Percentiles rank a stretch among this genome's conserved stretches.
phyloP scores from a whole-genome alignment of 2,329 filamentous ascomycete genomes.

The Fusarium subtropicale region DNA sequence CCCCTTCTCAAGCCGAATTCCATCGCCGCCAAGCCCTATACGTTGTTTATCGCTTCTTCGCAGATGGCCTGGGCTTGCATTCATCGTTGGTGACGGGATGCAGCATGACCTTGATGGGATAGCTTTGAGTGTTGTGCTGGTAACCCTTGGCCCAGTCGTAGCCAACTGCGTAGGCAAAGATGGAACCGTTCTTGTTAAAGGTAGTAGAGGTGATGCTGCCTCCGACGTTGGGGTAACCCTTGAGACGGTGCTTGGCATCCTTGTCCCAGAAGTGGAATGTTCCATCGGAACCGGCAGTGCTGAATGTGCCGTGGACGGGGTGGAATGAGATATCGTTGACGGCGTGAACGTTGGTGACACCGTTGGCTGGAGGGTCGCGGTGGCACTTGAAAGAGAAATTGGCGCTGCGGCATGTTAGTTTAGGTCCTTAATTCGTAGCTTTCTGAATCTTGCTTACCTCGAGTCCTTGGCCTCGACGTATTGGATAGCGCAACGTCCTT shows the following conservation, averaged over 20 bases:
- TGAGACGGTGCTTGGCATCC: conserved; percentile 87
- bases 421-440: not conserved
- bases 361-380: conserved; percentile 80
- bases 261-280: conserved; percentile 99
- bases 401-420: conserved; percentile 62
- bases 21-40: conserved; percentile 3
- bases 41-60: conserved; percentile 66
- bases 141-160: conserved; percentile 99
- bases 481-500: conserved; percentile 96
- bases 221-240: conserved; percentile 86
- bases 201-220: conserved; percentile 90
- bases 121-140: conserved; percentile 79
- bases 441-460: conserved; percentile 66
- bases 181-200: conserved; percentile 88
- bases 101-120: conserved; percentile 85
- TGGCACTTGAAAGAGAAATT: conserved; percentile 99
- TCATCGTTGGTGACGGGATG: conserved; percentile 76
- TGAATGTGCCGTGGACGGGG: conserved; percentile 96
- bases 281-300: conserved; percentile 92
- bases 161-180: conserved; percentile 89
- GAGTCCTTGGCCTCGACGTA: conserved; percentile 97
- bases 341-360: conserved; percentile 88
- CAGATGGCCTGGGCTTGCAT: conserved; percentile 70
- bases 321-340: conserved; percentile 99
- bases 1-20: not conserved